Evolutionary conservation across 306 rosid species (phyloP), one percentile per base, ranked within the genome.

Genomic region (Malus fusca): DNA sequence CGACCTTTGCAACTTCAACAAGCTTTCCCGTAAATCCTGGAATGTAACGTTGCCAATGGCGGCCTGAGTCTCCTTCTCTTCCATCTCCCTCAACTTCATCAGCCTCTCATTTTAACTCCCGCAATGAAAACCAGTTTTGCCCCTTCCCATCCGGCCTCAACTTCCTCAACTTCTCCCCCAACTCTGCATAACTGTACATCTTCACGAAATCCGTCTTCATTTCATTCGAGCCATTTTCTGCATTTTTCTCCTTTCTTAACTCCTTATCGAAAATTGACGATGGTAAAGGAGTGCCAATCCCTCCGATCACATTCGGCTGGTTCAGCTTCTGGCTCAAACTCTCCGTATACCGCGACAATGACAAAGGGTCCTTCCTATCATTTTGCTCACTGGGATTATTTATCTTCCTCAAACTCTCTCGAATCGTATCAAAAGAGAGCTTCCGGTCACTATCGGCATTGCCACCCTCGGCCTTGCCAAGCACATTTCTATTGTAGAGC

Each of bases 41-140:
- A 1, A 4, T 1, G 13, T 0, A 52, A 12, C 0, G 21, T 78
- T 82, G 0, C 0, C 1, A 13, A 18, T 1, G 11, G 9, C 10
- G 1, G 81, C 53, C n/a, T 23, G 37, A 2, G 66, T 8, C 73
- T 84, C 87, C 48, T 25, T 67, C 85, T 82, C 82, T 58, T 91
- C 96, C 73, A 81, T 66, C 58, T 85, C 82, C 82, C 88, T 88
- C 74, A 94, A 58, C 82, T 79, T 85, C 67, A 4, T 56, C 89
- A 94, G 77, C 87, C 96, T 90, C 75, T 85, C 88, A 75, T 65
- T 65, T 87, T 88, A 94, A 80, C 74, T 94, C 97, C 35, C 15
- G 66, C 68, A 94, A 58, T 1, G 97, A 87, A 82, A 94, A 92
- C 90, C 83, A 78, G 3, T 65, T 71, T 2, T 62, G 73, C 43